Evolutionary conservation across 495 filamentous ascomycete genomes (phyloP).

Genomic region (Penicillium verhagenii): DNA sequence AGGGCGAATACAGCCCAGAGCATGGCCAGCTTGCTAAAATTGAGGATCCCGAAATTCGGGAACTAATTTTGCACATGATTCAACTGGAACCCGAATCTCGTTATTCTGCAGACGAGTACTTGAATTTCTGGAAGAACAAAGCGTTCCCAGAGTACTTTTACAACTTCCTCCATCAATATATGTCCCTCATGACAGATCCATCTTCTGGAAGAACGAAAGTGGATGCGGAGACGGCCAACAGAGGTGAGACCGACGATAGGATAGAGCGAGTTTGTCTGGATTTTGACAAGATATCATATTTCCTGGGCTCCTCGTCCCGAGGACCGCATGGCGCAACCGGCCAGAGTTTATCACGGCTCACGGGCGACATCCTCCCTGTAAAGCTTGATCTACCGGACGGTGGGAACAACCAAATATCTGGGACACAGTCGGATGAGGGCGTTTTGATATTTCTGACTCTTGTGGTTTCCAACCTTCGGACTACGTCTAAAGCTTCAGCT

Average conservation of each 20-base stretch:
- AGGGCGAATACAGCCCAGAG: slow-evolving; percentile 86
- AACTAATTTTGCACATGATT: slow-evolving; percentile 93
- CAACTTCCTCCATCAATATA: slow-evolving; percentile 94
- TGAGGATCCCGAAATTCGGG: slow-evolving; percentile 79
- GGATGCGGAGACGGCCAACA: slow-evolving; percentile 60
- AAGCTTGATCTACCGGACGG: slow-evolving; percentile 86
- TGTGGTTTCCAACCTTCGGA: slow-evolving; percentile 82
- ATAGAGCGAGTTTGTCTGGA: slow-evolving; percentile 91
- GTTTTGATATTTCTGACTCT: slow-evolving; percentile 89
- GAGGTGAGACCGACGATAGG: slow-evolving; percentile 83
- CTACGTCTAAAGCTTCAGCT: slow-evolving; percentile 82
- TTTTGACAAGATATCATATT: slow-evolving; percentile 96
- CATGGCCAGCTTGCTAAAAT: slow-evolving; percentile 80
- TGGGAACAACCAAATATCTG: slow-evolving; percentile 46
- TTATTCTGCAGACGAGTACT: slow-evolving; percentile 91
- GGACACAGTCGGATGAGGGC: slow-evolving; percentile 66
- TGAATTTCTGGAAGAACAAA: slow-evolving; percentile 87
- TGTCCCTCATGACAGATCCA: slow-evolving; percentile 95
- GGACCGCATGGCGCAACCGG: slow-evolving; percentile 21
- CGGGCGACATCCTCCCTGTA: slow-evolving; percentile 62
- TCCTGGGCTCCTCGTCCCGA: slow-evolving; percentile 57
- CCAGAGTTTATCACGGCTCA: slow-evolving; percentile 25
- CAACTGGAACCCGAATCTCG: slow-evolving; percentile 86
- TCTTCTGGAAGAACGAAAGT: slow-evolving; percentile 68
- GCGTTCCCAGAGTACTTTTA: slow-evolving; percentile 96